Conservation (phyloP, 495 filamentous ascomycete genomes). For the Talaromyces ruber region DNA sequence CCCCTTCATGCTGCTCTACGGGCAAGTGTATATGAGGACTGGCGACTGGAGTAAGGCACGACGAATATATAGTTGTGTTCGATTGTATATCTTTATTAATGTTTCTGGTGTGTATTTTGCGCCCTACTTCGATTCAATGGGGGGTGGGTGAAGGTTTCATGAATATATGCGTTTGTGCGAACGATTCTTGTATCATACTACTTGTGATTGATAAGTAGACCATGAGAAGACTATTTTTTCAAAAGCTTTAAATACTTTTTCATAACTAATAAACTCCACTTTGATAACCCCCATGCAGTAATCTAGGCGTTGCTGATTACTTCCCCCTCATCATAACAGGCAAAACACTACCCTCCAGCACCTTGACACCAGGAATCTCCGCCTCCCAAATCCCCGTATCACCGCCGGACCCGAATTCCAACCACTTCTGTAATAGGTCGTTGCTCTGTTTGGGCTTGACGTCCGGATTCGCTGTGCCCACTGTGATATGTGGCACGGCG, state of each 20-base stretch:
- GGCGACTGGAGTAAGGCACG: neutral
- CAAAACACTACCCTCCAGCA: constrained; percentile 31
- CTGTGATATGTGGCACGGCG: constrained; percentile 74
- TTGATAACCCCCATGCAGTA: neutral
- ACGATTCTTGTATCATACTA: neutral
- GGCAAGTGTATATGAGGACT: neutral
- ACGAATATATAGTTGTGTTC: neutral
- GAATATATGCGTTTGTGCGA: neutral
- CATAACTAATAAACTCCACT: neutral
- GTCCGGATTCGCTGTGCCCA: constrained; percentile 61
- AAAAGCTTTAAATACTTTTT: neutral
- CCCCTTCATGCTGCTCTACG: neutral
- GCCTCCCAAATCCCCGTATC: constrained; percentile 40
- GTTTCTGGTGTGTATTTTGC: neutral
- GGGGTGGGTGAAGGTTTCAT: neutral
- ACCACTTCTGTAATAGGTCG: constrained; percentile 65
- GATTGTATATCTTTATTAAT: neutral
- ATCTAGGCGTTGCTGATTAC: constrained; percentile 5
- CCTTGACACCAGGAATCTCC: constrained; percentile 33
- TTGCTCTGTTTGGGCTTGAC: constrained; percentile 96
- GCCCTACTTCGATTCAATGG: neutral
- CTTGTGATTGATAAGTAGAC: neutral
- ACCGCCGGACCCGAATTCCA: constrained; percentile 40
- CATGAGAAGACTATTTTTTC: neutral
- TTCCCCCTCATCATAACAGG: constrained; percentile 35